Evolutionary conservation across 768 basidiomycete genomes (phyloP).

Genomic region (Leccinum uliginosum): DNA sequence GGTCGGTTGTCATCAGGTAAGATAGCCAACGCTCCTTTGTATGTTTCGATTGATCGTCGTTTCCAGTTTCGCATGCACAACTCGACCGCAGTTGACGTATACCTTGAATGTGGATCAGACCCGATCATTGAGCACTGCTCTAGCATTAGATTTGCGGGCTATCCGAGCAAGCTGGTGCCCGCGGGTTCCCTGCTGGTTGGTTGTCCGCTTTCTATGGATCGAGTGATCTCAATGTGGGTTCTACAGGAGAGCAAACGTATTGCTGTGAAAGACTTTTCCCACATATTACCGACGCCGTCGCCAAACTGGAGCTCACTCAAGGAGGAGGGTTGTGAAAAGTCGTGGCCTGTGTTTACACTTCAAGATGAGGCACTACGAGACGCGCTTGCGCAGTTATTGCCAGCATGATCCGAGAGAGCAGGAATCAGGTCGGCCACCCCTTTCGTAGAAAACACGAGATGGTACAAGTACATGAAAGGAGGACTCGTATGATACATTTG

Average conservation of each 20-base stretch:
- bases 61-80: constrained; percentile 84
- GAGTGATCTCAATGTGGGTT: background rate
- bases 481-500: constrained; percentile 19
- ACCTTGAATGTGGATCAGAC: constrained; percentile 61
- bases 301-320: constrained; percentile 58
- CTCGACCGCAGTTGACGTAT: constrained; percentile 59
- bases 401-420: background rate
- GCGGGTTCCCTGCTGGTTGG: constrained; percentile 11
- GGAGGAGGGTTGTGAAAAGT: constrained; percentile 11
- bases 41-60: background rate
- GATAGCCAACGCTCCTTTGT: background rate
- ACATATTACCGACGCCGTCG: constrained; percentile 70
- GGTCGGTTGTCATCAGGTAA: constrained; percentile 78
- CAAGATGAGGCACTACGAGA: constrained; percentile 12
- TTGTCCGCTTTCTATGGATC: background rate
- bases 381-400: constrained; percentile 19
- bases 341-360: constrained; percentile 23
- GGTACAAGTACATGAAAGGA: constrained; percentile 15
- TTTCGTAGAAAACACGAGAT: background rate
- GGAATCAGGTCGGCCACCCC: background rate
- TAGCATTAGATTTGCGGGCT: constrained; percentile 57
- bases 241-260: constrained; percentile 36
- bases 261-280: constrained; percentile 81
- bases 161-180: constrained; percentile 40
- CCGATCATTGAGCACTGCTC: constrained; percentile 80